phyloP scores from a whole-genome alignment of 345 rosid species.

The Acer saccharum region DNA sequence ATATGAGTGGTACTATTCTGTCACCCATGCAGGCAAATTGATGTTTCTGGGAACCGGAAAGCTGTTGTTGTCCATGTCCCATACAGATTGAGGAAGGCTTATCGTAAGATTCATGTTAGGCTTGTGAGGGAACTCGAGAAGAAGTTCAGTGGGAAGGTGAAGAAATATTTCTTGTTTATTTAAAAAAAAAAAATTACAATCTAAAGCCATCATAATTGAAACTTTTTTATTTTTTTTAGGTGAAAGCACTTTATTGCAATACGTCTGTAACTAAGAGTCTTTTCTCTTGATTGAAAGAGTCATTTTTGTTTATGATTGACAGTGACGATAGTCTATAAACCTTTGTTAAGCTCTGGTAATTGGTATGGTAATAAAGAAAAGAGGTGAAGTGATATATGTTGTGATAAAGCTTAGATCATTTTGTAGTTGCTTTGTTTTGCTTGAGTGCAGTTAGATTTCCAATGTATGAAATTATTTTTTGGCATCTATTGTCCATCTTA shows the following conservation, averaged over 20 bases:
- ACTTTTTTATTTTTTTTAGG: background rate
- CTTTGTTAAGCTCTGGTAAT: no score
- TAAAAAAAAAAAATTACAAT: background rate
- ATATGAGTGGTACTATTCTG: background rate
- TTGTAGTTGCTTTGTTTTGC: background rate
- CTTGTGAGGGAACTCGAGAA: conserved; percentile 91
- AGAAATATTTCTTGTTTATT: background rate
- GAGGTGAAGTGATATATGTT: background rate
- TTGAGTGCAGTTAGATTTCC: background rate
- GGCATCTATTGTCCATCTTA: background rate
- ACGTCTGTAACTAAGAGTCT: background rate
- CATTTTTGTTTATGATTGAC: background rate
- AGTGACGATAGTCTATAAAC: background rate
- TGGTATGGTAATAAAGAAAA: background rate
- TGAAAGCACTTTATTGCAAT: background rate
- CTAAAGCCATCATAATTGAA: background rate
- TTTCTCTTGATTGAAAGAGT: background rate
- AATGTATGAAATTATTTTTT: background rate
- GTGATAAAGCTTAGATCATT: background rate
- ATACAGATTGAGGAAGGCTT: conserved; percentile 80
- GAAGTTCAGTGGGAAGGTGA: conserved; percentile 90
- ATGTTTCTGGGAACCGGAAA: conserved; percentile 75
- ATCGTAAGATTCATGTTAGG: conserved; percentile 70
- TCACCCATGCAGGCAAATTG: conserved; percentile 58
- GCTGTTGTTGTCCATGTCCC: conserved; percentile 81